Evolutionary conservation across 441 rosid species (phyloP).

Genomic region (Euphorbia celastroides): DNA sequence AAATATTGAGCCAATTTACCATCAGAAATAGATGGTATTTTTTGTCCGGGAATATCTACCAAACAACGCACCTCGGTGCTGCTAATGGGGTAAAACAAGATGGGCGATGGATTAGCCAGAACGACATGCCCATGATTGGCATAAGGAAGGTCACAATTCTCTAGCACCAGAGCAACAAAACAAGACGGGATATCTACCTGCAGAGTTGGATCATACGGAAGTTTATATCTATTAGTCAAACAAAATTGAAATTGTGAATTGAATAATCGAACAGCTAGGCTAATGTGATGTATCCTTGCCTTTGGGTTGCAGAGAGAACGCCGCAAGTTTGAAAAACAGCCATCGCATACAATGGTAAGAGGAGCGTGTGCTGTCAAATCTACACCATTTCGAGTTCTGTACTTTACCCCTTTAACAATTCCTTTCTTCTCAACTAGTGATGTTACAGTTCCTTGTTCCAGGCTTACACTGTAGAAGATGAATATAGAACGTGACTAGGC

Average conservation of each 20-base stretch:
- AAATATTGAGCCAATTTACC: no score
- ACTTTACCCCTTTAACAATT: constrained; percentile 52
- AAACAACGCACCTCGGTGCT: no score
- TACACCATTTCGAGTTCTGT: constrained; percentile 48
- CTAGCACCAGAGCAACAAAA: no score
- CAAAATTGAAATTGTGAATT: no score
- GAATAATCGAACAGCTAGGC: not conserved
- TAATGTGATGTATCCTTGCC: constrained; percentile 22
- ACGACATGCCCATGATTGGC: no score
- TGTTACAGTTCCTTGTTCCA: constrained; percentile 70
- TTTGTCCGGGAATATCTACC: no score
- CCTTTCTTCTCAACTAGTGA: constrained; percentile 60
- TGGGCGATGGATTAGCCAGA: no score
- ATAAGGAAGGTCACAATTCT: no score
- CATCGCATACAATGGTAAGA: constrained; percentile 68
- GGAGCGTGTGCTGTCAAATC: constrained; percentile 47
- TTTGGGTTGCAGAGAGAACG: constrained; percentile 57
- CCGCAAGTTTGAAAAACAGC: constrained; percentile 66
- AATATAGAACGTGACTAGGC: not conserved
- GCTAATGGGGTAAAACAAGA: no score
- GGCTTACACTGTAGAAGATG: constrained; percentile 33
- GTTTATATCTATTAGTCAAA: no score
- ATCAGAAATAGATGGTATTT: no score
- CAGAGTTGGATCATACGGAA: not conserved
- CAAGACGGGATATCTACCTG: no score